phyloP scores from a whole-genome alignment of 2,329 filamentous ascomycete species.

The Diaporthe sp. region DNA sequence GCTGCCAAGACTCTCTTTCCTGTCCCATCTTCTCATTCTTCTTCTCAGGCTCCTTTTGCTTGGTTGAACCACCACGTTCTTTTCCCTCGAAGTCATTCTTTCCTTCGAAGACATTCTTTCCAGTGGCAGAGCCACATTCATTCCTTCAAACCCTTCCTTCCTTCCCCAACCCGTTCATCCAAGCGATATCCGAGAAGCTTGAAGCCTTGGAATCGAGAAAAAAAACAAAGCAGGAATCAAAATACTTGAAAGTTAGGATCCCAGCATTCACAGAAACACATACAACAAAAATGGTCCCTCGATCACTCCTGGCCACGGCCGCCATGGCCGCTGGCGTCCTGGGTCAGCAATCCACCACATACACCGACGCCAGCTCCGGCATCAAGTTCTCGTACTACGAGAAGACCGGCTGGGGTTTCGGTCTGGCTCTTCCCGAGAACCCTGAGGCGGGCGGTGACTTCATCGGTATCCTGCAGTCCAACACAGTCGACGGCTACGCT shows the following conservation, averaged over 20 bases:
- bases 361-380: slow-evolving; percentile 37
- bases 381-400: slow-evolving; percentile 42
- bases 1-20: background rate
- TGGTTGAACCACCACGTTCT: slow-evolving; percentile 41
- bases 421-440: slow-evolving; percentile 64
- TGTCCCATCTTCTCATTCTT: slow-evolving; percentile 29
- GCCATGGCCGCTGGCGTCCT: slow-evolving; percentile 39
- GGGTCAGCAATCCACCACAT: slow-evolving; percentile 35
- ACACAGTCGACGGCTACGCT: slow-evolving; percentile 62
- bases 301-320: slow-evolving; percentile 37
- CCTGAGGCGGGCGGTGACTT: slow-evolving; percentile 61
- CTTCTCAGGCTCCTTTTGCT: slow-evolving; percentile 38
- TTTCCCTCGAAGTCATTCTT: slow-evolving; percentile 41
- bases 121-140: slow-evolving; percentile 41
- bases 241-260: background rate
- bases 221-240: slow-evolving; percentile 7
- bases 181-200: slow-evolving; percentile 31
- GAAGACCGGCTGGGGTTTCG: slow-evolving; percentile 52
- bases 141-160: slow-evolving; percentile 33
- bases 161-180: slow-evolving; percentile 20
- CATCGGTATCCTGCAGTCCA: slow-evolving; percentile 65
- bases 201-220: slow-evolving; percentile 19
- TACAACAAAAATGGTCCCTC: slow-evolving; percentile 17
- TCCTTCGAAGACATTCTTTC: slow-evolving; percentile 41
- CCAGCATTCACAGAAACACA: slow-evolving; percentile 5